Evolutionary conservation across 192 early-diverging fungal genomes (phyloP).

Genomic region (Coemansia sp.): DNA sequence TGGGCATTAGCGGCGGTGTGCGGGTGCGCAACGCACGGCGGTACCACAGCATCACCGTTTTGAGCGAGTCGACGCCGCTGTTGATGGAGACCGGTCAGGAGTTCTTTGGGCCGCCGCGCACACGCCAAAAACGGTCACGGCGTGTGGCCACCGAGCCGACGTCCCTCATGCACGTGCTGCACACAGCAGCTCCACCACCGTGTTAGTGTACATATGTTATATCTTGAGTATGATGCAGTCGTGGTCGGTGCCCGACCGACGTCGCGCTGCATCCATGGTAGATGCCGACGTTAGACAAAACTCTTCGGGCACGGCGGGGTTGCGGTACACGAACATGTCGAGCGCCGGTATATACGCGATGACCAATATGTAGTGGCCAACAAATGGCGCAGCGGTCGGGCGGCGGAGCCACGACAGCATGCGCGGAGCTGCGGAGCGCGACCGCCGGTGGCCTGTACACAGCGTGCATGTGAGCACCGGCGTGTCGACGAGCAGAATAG

Average conservation of each 20-base stretch:
- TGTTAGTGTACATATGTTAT: slow-evolving; percentile 12
- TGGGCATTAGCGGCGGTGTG: too few species aligned
- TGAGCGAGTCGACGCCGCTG: slow-evolving; percentile 35
- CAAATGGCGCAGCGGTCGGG: slow-evolving; percentile 51
- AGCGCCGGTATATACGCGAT: slow-evolving; percentile 77
- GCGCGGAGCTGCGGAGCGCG: slow-evolving; percentile 2
- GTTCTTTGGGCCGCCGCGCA: slow-evolving; percentile 21
- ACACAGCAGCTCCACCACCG: too few species aligned
- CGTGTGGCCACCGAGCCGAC: neutral
- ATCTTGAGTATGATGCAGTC: slow-evolving; percentile 66
- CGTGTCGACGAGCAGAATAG: slow-evolving; percentile 79
- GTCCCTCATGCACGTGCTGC: neutral
- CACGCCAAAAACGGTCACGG: neutral
- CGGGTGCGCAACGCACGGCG: slow-evolving; percentile 10
- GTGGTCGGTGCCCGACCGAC: slow-evolving; percentile 74
- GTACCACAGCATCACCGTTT: slow-evolving; percentile 40
- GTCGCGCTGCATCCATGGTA: slow-evolving; percentile 67
- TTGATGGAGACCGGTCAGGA: slow-evolving; percentile 44
- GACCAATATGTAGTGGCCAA: slow-evolving; percentile 87
- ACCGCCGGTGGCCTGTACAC: slow-evolving; percentile 38
- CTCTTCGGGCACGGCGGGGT: slow-evolving; percentile 72
- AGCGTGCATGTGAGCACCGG: slow-evolving; percentile 60
- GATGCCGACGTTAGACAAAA: slow-evolving; percentile 68
- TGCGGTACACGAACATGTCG: slow-evolving; percentile 82
- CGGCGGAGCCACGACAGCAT: slow-evolving; percentile 29